phyloP scores from a whole-genome alignment of 2,329 filamentous ascomycete genomes.

The Pseudogymnoascus destructans region DNA sequence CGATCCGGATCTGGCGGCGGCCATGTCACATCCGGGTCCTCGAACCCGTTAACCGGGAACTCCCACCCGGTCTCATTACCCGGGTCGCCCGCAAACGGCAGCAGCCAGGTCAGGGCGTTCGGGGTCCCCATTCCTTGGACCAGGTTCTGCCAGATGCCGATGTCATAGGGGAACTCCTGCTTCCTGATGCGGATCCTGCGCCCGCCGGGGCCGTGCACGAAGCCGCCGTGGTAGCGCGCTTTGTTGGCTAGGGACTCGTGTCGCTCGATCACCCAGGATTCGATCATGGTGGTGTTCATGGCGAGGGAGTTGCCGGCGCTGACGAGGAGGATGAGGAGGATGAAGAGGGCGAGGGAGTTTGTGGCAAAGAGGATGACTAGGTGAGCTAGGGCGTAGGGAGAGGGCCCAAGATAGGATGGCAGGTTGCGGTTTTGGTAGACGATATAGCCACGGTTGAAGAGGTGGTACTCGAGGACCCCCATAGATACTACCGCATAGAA shows the following conservation, averaged over 20 bases:
- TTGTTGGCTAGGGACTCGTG: conserved; percentile 44
- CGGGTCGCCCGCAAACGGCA: conserved; percentile 37
- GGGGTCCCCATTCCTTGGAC: conserved; percentile 60
- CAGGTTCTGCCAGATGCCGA: conserved; percentile 63
- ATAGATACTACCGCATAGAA: conserved; percentile 49
- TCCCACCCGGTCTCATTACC: conserved; percentile 34
- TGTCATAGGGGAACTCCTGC: conserved; percentile 72
- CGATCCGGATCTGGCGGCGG: conserved; percentile 52
- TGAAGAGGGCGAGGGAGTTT: conserved; percentile 46
- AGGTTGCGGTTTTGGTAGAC: conserved; percentile 55
- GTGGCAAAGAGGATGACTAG: conserved; percentile 47
- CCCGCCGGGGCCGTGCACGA: conserved; percentile 33
- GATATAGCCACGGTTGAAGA: conserved; percentile 43
- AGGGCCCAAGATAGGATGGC: conserved; percentile 63
- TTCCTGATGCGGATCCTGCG: conserved; percentile 41
- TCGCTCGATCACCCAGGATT: conserved; percentile 59
- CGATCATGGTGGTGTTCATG: conserved; percentile 68
- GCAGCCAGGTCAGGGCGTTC: conserved; percentile 55
- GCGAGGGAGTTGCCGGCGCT: conserved; percentile 47
- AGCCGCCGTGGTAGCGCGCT: conserved; percentile 29
- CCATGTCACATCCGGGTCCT: conserved; percentile 48
- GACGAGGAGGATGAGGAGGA: conserved; percentile 50
- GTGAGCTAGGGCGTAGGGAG: conserved; percentile 41
- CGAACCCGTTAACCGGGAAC: conserved; percentile 68
- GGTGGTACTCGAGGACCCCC: conserved; percentile 46